Conservation (phyloP, 2,329 filamentous ascomycete species). For the Calonectria crousiana region DNA sequence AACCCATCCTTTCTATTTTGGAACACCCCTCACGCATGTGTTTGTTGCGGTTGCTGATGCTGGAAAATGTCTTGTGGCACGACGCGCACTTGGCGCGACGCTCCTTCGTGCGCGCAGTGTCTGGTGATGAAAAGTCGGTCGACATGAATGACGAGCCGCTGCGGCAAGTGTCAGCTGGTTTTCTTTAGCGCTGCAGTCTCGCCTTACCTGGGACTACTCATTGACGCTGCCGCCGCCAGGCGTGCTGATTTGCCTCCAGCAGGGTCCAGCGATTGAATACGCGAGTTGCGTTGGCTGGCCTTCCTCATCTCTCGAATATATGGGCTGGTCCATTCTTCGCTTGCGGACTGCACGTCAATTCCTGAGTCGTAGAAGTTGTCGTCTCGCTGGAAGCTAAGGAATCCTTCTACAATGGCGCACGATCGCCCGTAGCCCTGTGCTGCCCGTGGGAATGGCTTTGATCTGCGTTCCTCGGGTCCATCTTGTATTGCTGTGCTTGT, state of each 20-base stretch:
- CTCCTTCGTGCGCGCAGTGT: slow-evolving; percentile 19
- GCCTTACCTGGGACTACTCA: slow-evolving; percentile 30
- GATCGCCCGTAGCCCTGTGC: slow-evolving; percentile 29
- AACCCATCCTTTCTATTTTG: slow-evolving; percentile 36
- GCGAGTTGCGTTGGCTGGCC: slow-evolving; percentile 24
- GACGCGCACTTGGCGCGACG: slow-evolving; percentile 33
- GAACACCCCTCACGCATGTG: slow-evolving; percentile 47
- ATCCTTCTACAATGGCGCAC: slow-evolving; percentile 33
- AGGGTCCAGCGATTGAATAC: slow-evolving; percentile 5
- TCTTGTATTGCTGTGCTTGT: slow-evolving; percentile 35
- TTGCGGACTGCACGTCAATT: slow-evolving; percentile 30
- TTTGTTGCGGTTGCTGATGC: slow-evolving; percentile 48
- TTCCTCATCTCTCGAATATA: slow-evolving; percentile 32
- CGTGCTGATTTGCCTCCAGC: background rate
- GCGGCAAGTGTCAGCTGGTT: background rate
- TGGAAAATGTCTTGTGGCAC: slow-evolving; percentile 47
- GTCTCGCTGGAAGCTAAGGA: slow-evolving; percentile 32
- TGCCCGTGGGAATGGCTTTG: slow-evolving; percentile 14
- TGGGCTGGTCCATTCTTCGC: slow-evolving; percentile 21
- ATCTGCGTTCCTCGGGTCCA: slow-evolving; percentile 17
- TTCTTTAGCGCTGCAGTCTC: background rate
- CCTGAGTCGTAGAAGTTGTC: slow-evolving; percentile 36
- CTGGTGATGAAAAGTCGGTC: slow-evolving; percentile 23
- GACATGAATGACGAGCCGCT: slow-evolving; percentile 26
- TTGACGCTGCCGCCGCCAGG: slow-evolving; percentile 6